These are phyloP conservation scores for Straminergon stramineum DNA, from an alignment of 225 moss, liverwort and hornwort species.

Conservation along the genomic window DNA sequence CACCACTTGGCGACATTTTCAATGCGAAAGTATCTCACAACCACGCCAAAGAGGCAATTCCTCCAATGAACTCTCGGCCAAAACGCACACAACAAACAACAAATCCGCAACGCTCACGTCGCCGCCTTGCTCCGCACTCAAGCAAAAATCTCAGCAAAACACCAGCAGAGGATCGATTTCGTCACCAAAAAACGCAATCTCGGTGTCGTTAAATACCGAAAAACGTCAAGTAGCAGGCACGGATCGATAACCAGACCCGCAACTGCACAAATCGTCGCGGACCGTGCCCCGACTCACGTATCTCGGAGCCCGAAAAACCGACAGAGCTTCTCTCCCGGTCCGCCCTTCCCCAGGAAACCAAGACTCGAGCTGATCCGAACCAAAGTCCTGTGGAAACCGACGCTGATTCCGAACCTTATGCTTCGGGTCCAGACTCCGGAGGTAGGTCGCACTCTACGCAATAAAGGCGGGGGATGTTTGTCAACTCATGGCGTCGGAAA, in stretches of 20 bases:
- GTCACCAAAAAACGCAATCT: background rate
- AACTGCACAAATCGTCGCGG: background rate
- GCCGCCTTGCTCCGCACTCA: constrained; percentile 12
- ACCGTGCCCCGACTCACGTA: background rate
- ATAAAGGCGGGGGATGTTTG: background rate
- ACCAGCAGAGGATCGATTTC: background rate
- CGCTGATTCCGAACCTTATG: rapidly evolving
- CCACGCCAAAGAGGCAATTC: background rate
- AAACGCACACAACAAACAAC: background rate
- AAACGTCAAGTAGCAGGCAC: too few species aligned
- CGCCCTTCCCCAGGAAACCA: background rate
- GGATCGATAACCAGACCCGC: background rate
- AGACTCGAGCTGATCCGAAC: background rate
- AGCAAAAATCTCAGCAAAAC: background rate
- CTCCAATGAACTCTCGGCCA: background rate
- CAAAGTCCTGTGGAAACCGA: background rate
- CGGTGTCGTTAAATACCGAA: background rate
- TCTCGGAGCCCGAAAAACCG: constrained; percentile 6
- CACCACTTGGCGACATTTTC: background rate
- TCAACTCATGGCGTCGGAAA: background rate
- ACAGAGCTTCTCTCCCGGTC: background rate
- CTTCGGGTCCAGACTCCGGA: background rate
- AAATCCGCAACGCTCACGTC: background rate
- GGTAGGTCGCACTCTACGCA: background rate
- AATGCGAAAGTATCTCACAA: background rate